These are phyloP conservation scores for Takakia lepidozioides DNA, from an alignment of 225 moss, liverwort and hornwort species.

Conservation along the genomic window DNA sequence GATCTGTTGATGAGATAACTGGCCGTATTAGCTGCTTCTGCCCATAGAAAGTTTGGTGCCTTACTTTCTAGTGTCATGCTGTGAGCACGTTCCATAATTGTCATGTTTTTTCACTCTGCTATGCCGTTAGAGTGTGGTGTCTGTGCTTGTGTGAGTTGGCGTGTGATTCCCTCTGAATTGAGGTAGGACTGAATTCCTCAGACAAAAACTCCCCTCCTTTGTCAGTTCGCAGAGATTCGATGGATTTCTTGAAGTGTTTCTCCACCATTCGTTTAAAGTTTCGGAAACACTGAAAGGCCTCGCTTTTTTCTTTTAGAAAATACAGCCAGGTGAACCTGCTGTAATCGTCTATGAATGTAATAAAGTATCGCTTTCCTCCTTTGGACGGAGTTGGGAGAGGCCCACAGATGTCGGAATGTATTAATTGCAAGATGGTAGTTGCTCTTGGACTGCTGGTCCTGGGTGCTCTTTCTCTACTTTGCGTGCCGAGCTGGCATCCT, in stretches of 20 bases:
- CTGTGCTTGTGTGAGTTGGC: neutral
- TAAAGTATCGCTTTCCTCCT: neutral
- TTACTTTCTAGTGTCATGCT: neutral
- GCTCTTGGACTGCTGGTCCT: neutral
- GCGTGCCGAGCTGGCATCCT: neutral
- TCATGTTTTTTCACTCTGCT: neutral
- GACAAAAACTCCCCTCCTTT: neutral
- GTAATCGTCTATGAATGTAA: neutral
- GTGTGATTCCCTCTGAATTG: neutral
- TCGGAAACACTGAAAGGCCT: neutral
- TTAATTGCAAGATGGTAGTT: neutral
- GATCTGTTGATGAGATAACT: neutral
- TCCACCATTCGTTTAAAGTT: neutral
- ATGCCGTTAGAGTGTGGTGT: constrained; percentile 1
- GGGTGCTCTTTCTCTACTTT: neutral
- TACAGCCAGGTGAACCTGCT: neutral
- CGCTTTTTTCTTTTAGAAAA: neutral
- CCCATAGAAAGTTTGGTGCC: neutral
- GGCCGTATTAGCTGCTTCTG: neutral
- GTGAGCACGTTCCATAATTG: neutral
- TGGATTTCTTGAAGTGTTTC: neutral
- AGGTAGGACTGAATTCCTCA: neutral
- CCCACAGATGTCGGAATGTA: constrained; percentile 2
- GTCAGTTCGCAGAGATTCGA: neutral
- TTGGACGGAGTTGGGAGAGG: neutral